Evolutionary conservation across 345 rosid genomes (phyloP).

Genomic region (Aurinia saxatilis): DNA sequence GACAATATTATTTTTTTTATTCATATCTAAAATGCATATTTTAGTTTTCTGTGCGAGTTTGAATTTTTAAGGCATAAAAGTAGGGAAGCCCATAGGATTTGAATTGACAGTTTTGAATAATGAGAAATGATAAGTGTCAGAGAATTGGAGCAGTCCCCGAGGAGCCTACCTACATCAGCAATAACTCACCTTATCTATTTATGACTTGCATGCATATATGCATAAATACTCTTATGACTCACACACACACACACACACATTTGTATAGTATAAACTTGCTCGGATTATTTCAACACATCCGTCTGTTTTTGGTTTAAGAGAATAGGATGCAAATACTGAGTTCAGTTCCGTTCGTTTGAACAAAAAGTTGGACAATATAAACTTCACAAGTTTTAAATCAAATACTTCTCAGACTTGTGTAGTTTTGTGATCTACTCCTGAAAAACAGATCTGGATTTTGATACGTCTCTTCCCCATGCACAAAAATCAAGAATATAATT

Average conservation of each 20-base stretch:
- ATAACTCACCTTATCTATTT: neutral
- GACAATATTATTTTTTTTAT: no score
- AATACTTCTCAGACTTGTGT: no score
- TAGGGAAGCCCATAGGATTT: slow-evolving; percentile 26
- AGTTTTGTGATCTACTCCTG: neutral
- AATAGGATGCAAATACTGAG: no score
- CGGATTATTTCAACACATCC: neutral
- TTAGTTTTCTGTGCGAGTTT: neutral
- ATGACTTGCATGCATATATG: neutral
- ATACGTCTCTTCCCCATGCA: neutral
- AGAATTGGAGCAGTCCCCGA: slow-evolving; percentile 21
- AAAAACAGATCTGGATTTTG: neutral
- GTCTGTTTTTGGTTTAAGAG: neutral
- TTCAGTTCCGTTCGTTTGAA: no score
- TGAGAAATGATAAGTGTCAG: slow-evolving; percentile 23
- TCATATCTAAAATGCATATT: neutral
- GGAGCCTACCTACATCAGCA: neutral
- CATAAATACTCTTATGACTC: neutral
- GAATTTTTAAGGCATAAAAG: slow-evolving; percentile 8
- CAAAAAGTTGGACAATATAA: no score
- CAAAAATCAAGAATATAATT: neutral
- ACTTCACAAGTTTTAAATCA: no score
- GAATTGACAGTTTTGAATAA: slow-evolving; percentile 5
- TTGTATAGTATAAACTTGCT: neutral
- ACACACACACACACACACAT: neutral